Conservation (phyloP, 108 stramenopile species). For the Fragilariopsis cylindrus region DNA sequence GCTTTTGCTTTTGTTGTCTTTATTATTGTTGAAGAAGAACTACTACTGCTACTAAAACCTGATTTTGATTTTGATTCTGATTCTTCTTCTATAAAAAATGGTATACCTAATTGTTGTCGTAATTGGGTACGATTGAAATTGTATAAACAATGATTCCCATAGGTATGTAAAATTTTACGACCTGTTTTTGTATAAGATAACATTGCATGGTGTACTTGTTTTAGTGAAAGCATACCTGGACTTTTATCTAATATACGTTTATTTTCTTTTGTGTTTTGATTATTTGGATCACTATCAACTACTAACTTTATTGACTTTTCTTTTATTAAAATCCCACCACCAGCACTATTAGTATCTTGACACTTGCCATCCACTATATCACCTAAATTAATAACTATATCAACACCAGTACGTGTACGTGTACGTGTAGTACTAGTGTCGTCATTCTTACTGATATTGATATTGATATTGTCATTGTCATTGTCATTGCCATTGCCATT, state of each 20-base stretch:
- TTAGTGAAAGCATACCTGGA: constrained; percentile 46
- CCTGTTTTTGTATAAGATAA: constrained; percentile 32
- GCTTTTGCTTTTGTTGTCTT: constrained; percentile 42
- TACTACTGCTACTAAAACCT: constrained; percentile 30
- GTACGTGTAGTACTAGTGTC: too few relatives aligned
- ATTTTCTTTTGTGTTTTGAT: not conserved
- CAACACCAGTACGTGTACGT: constrained; percentile 22
- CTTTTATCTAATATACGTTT: not conserved
- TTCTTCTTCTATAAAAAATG: constrained; percentile 57
- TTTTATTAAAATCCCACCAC: constrained; percentile 35
- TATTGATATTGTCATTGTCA: not conserved
- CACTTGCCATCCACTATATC: constrained; percentile 89
- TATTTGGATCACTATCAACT: not conserved
- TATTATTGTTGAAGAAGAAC: constrained; percentile 29
- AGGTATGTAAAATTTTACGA: constrained; percentile 62
- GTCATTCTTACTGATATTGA: not conserved
- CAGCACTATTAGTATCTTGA: constrained; percentile 42
- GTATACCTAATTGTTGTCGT: constrained; percentile 58
- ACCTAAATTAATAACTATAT: constrained; percentile 76
- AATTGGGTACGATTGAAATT: constrained; percentile 66
- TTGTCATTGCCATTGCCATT: not conserved
- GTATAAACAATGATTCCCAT: constrained; percentile 90
- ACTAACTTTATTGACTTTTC: not conserved
- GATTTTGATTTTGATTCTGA: not conserved
- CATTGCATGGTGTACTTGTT: constrained; percentile 64